A percentile compares a stretch with the other conserved stretches of the same genome.
phyloP scores from a whole-genome alignment of 768 basidiomycete genomes.

The Mrakia frigida region DNA sequence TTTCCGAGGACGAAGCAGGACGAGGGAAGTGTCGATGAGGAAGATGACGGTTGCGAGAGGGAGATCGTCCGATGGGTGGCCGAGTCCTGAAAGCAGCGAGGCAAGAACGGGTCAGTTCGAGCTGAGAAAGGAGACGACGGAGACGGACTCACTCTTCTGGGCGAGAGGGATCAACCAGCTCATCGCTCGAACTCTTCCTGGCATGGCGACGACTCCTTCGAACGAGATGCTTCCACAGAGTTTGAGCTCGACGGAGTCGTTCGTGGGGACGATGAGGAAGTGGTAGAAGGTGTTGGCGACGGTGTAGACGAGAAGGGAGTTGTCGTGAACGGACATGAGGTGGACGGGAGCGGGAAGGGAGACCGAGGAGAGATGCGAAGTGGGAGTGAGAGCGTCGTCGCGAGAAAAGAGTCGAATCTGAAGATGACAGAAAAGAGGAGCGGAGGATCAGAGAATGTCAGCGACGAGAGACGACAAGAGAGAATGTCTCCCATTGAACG shows the following conservation, averaged over 20 bases:
- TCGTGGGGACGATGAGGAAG: conserved; percentile 73
- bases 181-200: conserved; percentile 75
- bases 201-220: conserved; percentile 76
- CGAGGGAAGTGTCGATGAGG: conserved; percentile 86
- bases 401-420: conserved; percentile 92
- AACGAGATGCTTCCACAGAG: conserved; percentile 94
- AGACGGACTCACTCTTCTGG: conserved; percentile 70
- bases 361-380: conserved; percentile 78
- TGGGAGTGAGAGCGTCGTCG: conserved; percentile 76
- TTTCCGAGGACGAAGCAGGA: conserved; percentile 82
- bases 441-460: background rate
- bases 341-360: conserved; percentile 69
- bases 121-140: background rate
- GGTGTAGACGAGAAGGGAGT: conserved; percentile 88
- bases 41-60: conserved; percentile 91
- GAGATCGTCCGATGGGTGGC: conserved; percentile 88
- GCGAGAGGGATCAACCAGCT: conserved; percentile 95
- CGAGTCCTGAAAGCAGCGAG: conserved; percentile 62
- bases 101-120: background rate
- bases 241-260: conserved; percentile 75
- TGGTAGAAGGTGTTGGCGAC: conserved; percentile 89
- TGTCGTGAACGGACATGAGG: conserved; percentile 86
- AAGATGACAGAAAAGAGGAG: background rate
- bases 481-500: too few relatives aligned
- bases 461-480: background rate